A percentile compares a stretch with the other conserved stretches of the same genome.
Evolutionary conservation across 2,329 filamentous ascomycete genomes (phyloP).

Genomic region (Whalleya microplaca): DNA sequence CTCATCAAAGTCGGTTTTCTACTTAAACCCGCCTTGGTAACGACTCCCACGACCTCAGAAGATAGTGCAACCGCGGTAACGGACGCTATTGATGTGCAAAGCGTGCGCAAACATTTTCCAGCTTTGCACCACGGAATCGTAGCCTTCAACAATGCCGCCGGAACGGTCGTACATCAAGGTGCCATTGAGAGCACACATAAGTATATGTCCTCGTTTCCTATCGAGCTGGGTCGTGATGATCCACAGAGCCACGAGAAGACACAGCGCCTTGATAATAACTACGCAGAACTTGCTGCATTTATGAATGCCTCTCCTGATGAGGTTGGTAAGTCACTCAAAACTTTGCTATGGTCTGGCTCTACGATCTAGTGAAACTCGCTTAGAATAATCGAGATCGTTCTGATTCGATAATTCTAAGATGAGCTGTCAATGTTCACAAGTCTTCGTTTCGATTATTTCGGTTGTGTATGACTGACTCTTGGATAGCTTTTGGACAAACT

Average conservation of each 20-base stretch:
- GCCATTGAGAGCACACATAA: neutral
- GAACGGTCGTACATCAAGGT: neutral
- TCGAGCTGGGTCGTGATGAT: neutral
- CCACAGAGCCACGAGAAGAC: neutral
- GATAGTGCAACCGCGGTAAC: neutral
- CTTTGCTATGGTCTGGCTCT: neutral
- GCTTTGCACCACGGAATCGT: neutral
- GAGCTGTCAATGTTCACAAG: too few species aligned
- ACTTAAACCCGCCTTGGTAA: too few species aligned
- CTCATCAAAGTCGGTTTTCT: too few species aligned
- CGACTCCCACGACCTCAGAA: too few species aligned
- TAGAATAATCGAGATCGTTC: neutral
- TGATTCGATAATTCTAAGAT: too few species aligned
- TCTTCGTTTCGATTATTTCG: too few species aligned
- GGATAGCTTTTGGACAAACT: constrained; percentile 1
- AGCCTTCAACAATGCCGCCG: neutral
- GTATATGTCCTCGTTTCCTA: neutral
- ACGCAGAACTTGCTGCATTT: neutral
- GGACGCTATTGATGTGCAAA: neutral
- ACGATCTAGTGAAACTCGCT: neutral
- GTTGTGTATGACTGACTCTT: neutral
- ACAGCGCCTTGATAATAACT: too few species aligned
- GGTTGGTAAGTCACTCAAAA: neutral
- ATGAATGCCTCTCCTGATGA: neutral
- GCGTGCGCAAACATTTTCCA: neutral